These are phyloP conservation scores for Ocimum tenuiflorum DNA, from an alignment of 257 asterid genomes.

Conservation along the genomic window DNA sequence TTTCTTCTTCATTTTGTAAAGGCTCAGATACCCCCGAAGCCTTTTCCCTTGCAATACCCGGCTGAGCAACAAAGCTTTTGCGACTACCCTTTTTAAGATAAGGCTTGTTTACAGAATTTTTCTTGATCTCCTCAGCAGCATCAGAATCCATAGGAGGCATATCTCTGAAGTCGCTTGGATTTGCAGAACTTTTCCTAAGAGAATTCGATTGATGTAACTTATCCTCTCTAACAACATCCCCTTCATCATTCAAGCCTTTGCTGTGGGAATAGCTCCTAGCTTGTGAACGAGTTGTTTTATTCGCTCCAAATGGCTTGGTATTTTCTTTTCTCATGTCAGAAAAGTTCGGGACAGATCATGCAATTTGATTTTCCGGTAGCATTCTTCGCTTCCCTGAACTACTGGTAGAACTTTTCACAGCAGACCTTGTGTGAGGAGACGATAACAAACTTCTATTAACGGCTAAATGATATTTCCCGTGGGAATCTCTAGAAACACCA, in stretches of 20 bases:
- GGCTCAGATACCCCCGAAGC: conserved; percentile 32
- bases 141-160: conserved; percentile 41
- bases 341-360: conserved; percentile 83
- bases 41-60: conserved; percentile 40
- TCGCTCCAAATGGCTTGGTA: conserved; percentile 50
- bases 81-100: conserved; percentile 62
- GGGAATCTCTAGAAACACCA: conserved; percentile 37
- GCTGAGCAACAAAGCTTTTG: conserved; percentile 33
- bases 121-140: conserved; percentile 38
- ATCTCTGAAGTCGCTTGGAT: conserved; percentile 42
- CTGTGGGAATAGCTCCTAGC: conserved; percentile 54
- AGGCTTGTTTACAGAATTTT: conserved; percentile 41
- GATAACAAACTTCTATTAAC: conserved; percentile 40
- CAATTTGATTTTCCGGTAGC: conserved; percentile 71
- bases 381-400: conserved; percentile 54
- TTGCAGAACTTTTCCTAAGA: conserved; percentile 48
- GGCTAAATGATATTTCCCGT: conserved; percentile 47
- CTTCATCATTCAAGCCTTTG: conserved; percentile 54
- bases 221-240: conserved; percentile 48
- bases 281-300: conserved; percentile 56
- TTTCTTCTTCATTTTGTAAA: conserved; percentile 35
- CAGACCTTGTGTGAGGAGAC: conserved; percentile 54
- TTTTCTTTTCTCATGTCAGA: conserved; percentile 79
- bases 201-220: conserved; percentile 50
- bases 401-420: conserved; percentile 40